Evolutionary conservation across 2,329 filamentous ascomycete species (phyloP).

Genomic region (Pseudocercospora crystallina): DNA sequence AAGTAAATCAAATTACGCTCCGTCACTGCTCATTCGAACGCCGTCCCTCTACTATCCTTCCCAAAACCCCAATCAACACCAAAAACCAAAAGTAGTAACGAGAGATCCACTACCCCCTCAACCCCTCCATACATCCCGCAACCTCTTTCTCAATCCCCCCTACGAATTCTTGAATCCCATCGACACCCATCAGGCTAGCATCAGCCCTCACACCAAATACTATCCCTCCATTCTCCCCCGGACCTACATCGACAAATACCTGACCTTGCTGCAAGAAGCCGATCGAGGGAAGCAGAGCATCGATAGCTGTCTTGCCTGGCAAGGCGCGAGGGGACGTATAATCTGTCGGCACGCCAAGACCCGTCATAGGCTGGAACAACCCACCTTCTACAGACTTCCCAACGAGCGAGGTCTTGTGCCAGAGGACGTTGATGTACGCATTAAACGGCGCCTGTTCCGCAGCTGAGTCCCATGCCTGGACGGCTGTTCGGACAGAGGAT

Average conservation of each 20-base stretch:
- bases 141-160: conserved; percentile 9
- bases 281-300: conserved; percentile 5
- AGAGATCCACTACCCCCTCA: background rate
- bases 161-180: conserved; percentile 6
- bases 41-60: too few species aligned
- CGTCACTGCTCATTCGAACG: too few species aligned
- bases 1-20: too few species aligned
- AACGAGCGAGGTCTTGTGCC: conserved; percentile 9
- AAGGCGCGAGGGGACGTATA: conserved; percentile 9
- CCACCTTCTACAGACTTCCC: conserved; percentile 3
- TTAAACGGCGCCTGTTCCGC: conserved; percentile 15
- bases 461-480: conserved; percentile 2
- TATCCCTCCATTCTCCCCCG: conserved; percentile 9
- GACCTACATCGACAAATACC: conserved; percentile 17
- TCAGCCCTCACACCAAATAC: conserved; percentile 17
- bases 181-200: conserved; percentile 10
- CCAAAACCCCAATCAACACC: too few species aligned
- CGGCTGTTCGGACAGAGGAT: conserved; percentile 6
- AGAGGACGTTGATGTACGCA: conserved; percentile 17
- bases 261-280: conserved; percentile 7
- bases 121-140: conserved; percentile 4
- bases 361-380: conserved; percentile 11
- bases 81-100: too few species aligned
- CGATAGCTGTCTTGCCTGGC: conserved; percentile 11
- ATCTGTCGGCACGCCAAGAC: conserved; percentile 12